These are phyloP conservation scores for Tephrocybe sp. DNA, from an alignment of 768 basidiomycete genomes.

Conservation along the genomic window DNA sequence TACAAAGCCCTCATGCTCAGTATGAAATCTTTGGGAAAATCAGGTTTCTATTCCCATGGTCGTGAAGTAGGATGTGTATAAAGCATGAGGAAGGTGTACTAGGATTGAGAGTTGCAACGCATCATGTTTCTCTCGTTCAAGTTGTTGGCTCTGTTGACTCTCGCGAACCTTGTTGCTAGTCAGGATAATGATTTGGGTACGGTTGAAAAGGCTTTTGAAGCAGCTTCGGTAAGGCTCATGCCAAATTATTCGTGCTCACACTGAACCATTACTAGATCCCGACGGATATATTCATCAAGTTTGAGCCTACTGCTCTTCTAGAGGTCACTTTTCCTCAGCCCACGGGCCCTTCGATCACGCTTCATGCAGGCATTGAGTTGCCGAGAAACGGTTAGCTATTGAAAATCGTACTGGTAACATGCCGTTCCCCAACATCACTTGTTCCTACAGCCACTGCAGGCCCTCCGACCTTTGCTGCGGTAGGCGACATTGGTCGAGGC, in stretches of 20 bases:
- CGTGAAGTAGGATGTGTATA: no score
- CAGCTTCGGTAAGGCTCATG: conserved; percentile 19
- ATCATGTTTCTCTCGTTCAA: conserved; percentile 9
- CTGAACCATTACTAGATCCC: conserved; percentile 25
- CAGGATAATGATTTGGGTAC: conserved; percentile 21
- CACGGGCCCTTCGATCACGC: conserved; percentile 23
- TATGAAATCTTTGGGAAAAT: no score
- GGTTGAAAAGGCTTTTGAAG: conserved; percentile 23
- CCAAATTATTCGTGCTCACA: not conserved
- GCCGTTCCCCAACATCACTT: not conserved
- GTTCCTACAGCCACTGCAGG: conserved; percentile 34
- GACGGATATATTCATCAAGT: conserved; percentile 24
- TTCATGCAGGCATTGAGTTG: conserved; percentile 33
- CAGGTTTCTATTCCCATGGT: no score
- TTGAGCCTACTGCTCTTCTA: conserved; percentile 31
- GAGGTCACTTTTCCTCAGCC: conserved; percentile 33
- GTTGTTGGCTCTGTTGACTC: conserved; percentile 8
- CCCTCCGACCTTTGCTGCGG: conserved; percentile 31
- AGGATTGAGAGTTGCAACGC: no score
- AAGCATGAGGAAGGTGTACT: no score
- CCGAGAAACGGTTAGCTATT: conserved; percentile 28
- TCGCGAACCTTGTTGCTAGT: conserved; percentile 15
- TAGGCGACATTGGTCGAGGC: conserved; percentile 24
- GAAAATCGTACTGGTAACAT: no score
- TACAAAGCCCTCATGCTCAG: no score